A percentile compares a stretch with the other conserved stretches of the same genome.
phyloP scores from a whole-genome alignment of 305 asterid species.

The Rubia peregrina region DNA sequence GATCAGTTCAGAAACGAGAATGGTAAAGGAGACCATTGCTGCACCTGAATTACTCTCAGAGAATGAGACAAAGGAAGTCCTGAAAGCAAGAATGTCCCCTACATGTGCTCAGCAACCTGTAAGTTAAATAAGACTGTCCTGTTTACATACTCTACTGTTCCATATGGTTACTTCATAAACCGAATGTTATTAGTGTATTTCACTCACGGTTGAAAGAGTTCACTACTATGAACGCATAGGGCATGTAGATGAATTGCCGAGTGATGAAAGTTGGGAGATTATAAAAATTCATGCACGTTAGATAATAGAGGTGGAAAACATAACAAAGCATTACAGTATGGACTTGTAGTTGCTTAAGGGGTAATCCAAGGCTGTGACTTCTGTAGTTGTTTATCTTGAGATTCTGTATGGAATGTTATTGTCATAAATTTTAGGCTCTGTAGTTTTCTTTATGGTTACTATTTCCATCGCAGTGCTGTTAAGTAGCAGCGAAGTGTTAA shows the following conservation, averaged over 20 bases:
- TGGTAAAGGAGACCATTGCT: conserved; percentile 27
- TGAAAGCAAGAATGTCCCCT: conserved; percentile 28
- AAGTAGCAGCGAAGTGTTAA: neutral
- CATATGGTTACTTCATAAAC: neutral
- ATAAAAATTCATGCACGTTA: neutral
- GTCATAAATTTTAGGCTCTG: neutral
- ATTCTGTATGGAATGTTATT: neutral
- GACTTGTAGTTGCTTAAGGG: neutral
- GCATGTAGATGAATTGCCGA: neutral
- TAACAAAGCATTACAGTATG: neutral
- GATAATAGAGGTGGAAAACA: neutral
- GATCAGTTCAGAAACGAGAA: conserved; percentile 30
- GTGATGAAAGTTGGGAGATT: neutral
- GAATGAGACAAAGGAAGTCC: conserved; percentile 21
- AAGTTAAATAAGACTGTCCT: conserved; percentile 22
- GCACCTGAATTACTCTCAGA: conserved; percentile 11
- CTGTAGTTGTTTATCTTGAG: neutral
- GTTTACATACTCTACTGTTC: neutral
- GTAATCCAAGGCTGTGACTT: neutral
- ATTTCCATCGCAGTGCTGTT: neutral
- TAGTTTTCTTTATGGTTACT: neutral
- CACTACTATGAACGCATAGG: neutral
- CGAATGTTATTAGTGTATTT: neutral
- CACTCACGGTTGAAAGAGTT: neutral
- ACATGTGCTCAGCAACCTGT: conserved; percentile 46